phyloP scores from a whole-genome alignment of 495 filamentous ascomycete species.

The Hypoxylon cercidicola region DNA sequence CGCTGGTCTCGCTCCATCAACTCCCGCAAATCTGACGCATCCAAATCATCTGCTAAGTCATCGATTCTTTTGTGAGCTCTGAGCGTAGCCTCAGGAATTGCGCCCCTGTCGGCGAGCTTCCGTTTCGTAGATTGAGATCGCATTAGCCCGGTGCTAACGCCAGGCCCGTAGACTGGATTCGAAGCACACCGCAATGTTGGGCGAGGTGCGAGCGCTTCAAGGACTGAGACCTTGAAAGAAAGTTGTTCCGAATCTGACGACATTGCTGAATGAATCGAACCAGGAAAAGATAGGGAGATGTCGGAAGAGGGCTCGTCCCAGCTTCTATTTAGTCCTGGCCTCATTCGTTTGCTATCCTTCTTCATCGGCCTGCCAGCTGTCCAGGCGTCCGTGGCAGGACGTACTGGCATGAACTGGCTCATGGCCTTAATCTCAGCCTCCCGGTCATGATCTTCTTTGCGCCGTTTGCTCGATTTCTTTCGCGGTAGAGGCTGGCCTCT shows the following conservation, averaged over 20 bases:
- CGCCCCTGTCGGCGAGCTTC: slow-evolving; percentile 55
- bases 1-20: slow-evolving; percentile 86
- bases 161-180: slow-evolving; percentile 61
- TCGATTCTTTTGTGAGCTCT: slow-evolving; percentile 79
- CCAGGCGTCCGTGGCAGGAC: slow-evolving; percentile 64
- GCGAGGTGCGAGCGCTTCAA: slow-evolving; percentile 80
- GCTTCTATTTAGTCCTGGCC: slow-evolving; percentile 61
- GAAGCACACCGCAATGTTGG: slow-evolving; percentile 80
- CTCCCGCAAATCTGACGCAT: slow-evolving; percentile 80
- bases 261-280: slow-evolving; percentile 77
- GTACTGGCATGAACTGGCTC: slow-evolving; percentile 73
- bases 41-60: slow-evolving; percentile 81
- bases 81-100: slow-evolving; percentile 70
- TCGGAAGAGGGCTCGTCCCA: slow-evolving; percentile 75
- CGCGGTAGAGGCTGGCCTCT: slow-evolving; percentile 67
- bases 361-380: slow-evolving; percentile 62
- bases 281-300: slow-evolving; percentile 74
- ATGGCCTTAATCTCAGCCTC: slow-evolving; percentile 90
- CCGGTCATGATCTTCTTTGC: slow-evolving; percentile 74
- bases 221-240: slow-evolving; percentile 75
- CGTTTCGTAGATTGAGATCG: slow-evolving; percentile 56
- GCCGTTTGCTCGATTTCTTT: slow-evolving; percentile 81
- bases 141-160: slow-evolving; percentile 29
- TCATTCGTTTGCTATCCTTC: slow-evolving; percentile 71
- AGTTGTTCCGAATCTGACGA: slow-evolving; percentile 77